Base-by-base conservation (phyloP, 2,329 filamentous ascomycete species). In the Calonectria ilicicola region DNA sequence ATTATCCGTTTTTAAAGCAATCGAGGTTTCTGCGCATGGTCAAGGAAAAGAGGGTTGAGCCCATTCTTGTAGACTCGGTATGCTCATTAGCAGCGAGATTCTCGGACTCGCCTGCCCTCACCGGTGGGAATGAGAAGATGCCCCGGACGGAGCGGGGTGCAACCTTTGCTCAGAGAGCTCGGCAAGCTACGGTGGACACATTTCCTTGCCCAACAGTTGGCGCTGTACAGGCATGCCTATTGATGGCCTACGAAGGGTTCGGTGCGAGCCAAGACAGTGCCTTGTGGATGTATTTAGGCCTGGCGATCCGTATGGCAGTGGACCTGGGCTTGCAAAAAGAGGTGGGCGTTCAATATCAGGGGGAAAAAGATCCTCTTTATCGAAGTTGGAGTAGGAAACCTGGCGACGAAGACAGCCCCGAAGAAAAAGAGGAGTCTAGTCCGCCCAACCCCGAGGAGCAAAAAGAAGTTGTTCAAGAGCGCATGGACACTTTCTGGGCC, bases 281-380 rank as follows among this genome's bases (percentile, higher is more conserved):
- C 0, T 84, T 98, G 8, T 98, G 95, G 95, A 97, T 98, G 95
- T 98, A 97, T 80, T 87, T 98, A 1, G 95, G 95, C 0, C 92
- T 96, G 65, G 93, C 95, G 0, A 98, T 98, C 72, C 92, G 95
- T 17, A 94, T 95, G 91, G 93, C 93, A 0, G 90, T 94, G 72
- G 93, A 95, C 79, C 84, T 98, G 12, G 95, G 95, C 0, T 87
- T 98, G 75, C 94, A 96, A 77, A 97, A 95, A 75, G 88, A 94
- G 19, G 93, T 96, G 75, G 95, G 95, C 0, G 88, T 97, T 60
- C 88, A 87, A 72, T 90, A 89, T 72, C 89, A 90, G 76, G 88
- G 87, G n/a, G 86, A 87, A 69, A 88, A 84, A 73, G 88, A 90
- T 27, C 85, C 86, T 2, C 86, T 86, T 84, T 87, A 87, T 75